These are phyloP conservation scores for Poronia punctata DNA, from an alignment of 495 filamentous ascomycete genomes.

Conservation along the genomic window DNA sequence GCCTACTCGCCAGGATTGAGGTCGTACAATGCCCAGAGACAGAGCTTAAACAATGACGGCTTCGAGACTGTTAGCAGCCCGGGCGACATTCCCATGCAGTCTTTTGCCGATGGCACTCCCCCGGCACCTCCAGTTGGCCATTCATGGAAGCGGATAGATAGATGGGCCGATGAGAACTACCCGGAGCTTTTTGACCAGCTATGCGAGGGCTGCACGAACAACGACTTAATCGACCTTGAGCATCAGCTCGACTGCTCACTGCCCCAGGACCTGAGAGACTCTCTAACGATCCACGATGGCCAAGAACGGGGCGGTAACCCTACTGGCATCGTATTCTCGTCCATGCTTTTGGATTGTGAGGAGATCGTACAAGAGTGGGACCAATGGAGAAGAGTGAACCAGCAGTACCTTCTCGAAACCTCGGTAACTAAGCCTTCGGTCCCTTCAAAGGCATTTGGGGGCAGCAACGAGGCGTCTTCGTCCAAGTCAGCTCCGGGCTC, in stretches of 20 bases:
- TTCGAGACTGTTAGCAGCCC: slow-evolving; percentile 58
- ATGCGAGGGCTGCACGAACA: slow-evolving; percentile 80
- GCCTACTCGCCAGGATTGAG: slow-evolving; percentile 91
- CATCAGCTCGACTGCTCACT: slow-evolving; percentile 93
- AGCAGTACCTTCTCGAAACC: slow-evolving; percentile 66
- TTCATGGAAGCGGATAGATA: slow-evolving; percentile 90
- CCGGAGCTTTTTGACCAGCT: slow-evolving; percentile 90
- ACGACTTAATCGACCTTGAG: slow-evolving; percentile 95
- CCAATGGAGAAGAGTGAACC: slow-evolving; percentile 90
- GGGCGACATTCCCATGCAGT: slow-evolving; percentile 93
- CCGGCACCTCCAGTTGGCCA: slow-evolving; percentile 81
- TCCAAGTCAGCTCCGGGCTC: slow-evolving; percentile 38
- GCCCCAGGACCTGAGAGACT: slow-evolving; percentile 89
- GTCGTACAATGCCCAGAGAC: slow-evolving; percentile 55
- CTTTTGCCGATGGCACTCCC: slow-evolving; percentile 84
- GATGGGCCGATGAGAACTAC: slow-evolving; percentile 91
- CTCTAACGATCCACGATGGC: slow-evolving; percentile 83
- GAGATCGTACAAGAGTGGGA: slow-evolving; percentile 98
- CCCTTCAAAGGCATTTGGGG: slow-evolving; percentile 62
- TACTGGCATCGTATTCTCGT: slow-evolving; percentile 86
- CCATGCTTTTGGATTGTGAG: slow-evolving; percentile 96
- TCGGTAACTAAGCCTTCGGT: slow-evolving; percentile 47
- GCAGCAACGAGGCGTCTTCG: slow-evolving; percentile 44
- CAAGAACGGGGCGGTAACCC: slow-evolving; percentile 90
- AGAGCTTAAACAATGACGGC: slow-evolving; percentile 50